Base-by-base conservation (phyloP, 2,329 filamentous ascomycete genomes). In the Daldinia sp. region DNA sequence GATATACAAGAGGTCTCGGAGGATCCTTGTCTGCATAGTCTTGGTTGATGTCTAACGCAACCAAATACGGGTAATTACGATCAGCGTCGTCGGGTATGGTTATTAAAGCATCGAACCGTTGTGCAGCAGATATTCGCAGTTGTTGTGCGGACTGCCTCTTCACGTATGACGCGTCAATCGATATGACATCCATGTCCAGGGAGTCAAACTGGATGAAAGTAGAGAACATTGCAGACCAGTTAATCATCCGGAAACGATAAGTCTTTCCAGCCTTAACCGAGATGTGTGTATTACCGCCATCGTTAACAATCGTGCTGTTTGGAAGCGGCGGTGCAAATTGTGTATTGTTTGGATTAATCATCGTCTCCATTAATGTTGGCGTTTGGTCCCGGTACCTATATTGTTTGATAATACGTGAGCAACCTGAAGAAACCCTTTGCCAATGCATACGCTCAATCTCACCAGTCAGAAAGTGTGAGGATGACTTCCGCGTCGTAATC, bases 401-500 rank as follows among this genome's bases (percentile, higher is more conserved):
- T 82, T 83, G 60, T 23, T 42, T 6, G 9, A 48, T 20, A 4
- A 48, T 20, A 4, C 35, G 48, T 74, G 6, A 28, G 82, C 79
- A 60, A 84, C 15, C 67, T 0, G 83, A 81, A 7, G 5, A 33
- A 28, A 26, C 5, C 7, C 81, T 81, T 66, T 83, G 78, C 2
- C 81, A 81, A 13, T 73, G 74, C 1, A 75, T 76, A 33, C 79
- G 79, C 60, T 37, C n/a, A 44, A 51, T 37, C 60, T 71, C 87
- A 88, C 85, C 86, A 87, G 71, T 89, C 87, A 5, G 83, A 84
- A 33, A 90, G 73, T 0, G 85, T 86, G n/a, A 91, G 69, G 1
- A 87, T 80, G 18, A 88, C 76, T 75, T 91, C 88, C 53, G 88
- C 84, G 50, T 90, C 87, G 65, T 87, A 89, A 30, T 84, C 73